Evolutionary conservation across 225 moss, liverwort and hornwort genomes (phyloP), one percentile per base, ranked within the genome.

Genomic region (Neckera pumila): DNA sequence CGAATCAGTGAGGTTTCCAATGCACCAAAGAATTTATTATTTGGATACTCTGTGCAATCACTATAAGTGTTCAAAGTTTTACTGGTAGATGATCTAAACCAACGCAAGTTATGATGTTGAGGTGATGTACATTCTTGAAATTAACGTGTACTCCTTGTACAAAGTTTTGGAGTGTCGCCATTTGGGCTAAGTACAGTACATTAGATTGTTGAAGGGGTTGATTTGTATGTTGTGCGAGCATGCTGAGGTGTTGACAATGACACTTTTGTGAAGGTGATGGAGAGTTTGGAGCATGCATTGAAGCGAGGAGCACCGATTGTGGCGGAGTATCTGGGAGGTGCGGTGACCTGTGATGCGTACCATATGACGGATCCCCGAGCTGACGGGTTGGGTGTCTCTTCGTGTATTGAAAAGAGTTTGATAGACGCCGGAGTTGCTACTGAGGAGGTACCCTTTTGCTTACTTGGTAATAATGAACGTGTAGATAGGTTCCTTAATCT

Each of bases 361-460:
- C 98, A 98, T 87, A 98, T 98, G 98, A 98, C 98, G 47, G 98
- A 98, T 87, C 98, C 98, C 84, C 96, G 98, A 57, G 94, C 98
- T 43, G 98, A 98, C 90, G 97, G 98, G 34, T 93, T 98, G 91
- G 98, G 98, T 84, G 98, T 98, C 63, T 98, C 97, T 26, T 85
- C 98, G 51, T 98, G 98, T 87, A 98, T 98, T 58, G 91, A 95
- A 38, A 97, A 92, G 92, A 98, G 98, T 91, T 94, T 98, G 66
- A 88, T 93, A 91, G 98, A 98, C 89, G 95, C 98, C 21, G 95
- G 98, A 80, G 98, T 98, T 20, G 90, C 97, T 26, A 89, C 95
- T 40, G 97, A 97, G 91, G 98, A 98, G 96, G 98, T 97, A 91
- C 58, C n/a, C 23, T 49, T 84, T 70, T 60, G 51, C 84, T 71